Evolutionary conservation across 108 stramenopile genomes (phyloP).

Genomic region (Pseudonitzschia multiseries): DNA sequence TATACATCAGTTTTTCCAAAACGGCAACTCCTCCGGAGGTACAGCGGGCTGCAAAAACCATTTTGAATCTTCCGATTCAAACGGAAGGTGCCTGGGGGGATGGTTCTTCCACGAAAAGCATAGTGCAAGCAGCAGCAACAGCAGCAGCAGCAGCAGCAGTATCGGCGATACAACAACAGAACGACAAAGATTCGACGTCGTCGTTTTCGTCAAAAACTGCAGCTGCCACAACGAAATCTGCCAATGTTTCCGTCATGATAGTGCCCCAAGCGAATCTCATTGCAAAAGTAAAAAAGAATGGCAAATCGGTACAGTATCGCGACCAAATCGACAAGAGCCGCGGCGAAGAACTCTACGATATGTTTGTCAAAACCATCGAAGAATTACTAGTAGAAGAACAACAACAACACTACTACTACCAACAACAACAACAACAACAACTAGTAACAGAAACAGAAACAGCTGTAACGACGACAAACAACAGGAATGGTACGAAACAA

Average conservation of each 20-base stretch:
- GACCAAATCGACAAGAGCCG: conserved; percentile 57
- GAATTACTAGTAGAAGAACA: conserved; percentile 41
- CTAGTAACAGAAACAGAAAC: conserved; percentile 21
- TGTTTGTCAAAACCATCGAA: conserved; percentile 41
- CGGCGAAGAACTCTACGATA: conserved; percentile 50
- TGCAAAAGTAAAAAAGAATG: conserved; percentile 53
- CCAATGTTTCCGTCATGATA: conserved; percentile 38
- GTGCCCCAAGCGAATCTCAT: conserved; percentile 74
- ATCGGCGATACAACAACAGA: not conserved
- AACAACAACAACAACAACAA: not conserved
- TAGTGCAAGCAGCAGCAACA: conserved; percentile 13
- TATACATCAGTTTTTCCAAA: conserved; percentile 57
- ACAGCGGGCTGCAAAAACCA: conserved; percentile 52
- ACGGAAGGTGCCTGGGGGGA: conserved; percentile 69
- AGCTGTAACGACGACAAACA: conserved; percentile 10
- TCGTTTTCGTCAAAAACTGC: too few species aligned
- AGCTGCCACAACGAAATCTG: not conserved
- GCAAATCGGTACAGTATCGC: conserved; percentile 71
- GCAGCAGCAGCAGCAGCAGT: not conserved
- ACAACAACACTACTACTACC: too few species aligned
- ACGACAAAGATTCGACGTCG: too few species aligned
- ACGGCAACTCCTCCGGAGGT: conserved; percentile 42
- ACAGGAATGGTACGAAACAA: too few species aligned
- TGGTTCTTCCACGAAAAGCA: conserved; percentile 21
- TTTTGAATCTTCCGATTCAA: conserved; percentile 59